Evolutionary conservation across 2,329 filamentous ascomycete genomes (phyloP).

Genomic region (Fusarium pseudocircinatum): DNA sequence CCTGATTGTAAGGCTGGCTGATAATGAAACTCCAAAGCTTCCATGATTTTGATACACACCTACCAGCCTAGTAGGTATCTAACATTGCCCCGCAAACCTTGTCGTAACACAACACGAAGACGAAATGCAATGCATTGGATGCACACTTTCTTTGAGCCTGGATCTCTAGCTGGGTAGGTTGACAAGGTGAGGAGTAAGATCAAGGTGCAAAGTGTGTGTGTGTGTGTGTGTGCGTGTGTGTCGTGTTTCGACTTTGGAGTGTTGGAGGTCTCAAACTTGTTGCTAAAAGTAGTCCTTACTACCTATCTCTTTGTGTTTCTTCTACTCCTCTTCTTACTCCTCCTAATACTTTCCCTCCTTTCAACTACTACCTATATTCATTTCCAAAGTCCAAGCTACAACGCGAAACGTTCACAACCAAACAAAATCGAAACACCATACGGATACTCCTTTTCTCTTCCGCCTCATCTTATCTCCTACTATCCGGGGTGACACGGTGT

Average conservation of each 20-base stretch:
- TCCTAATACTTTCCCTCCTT: background rate
- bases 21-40: background rate
- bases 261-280: slow-evolving; percentile 1
- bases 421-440: background rate
- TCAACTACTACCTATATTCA: background rate
- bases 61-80: background rate
- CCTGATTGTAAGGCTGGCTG: slow-evolving; percentile 5
- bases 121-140: background rate
- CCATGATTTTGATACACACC: background rate
- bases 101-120: background rate
- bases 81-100: slow-evolving; percentile 6
- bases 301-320: background rate
- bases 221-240: background rate
- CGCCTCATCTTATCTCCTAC: slow-evolving; percentile 8
- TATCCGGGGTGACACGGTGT: slow-evolving; percentile 24
- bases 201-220: background rate
- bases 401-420: background rate
- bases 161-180: background rate
- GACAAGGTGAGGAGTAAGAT: background rate
- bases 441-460: slow-evolving; percentile 4
- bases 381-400: background rate
- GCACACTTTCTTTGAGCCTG: background rate
- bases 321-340: background rate
- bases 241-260: slow-evolving; percentile 9
- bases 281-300: slow-evolving; percentile 13